These are phyloP conservation scores for Neurospora discreta DNA, from an alignment of 495 filamentous ascomycete species.

Conservation along the genomic window DNA sequence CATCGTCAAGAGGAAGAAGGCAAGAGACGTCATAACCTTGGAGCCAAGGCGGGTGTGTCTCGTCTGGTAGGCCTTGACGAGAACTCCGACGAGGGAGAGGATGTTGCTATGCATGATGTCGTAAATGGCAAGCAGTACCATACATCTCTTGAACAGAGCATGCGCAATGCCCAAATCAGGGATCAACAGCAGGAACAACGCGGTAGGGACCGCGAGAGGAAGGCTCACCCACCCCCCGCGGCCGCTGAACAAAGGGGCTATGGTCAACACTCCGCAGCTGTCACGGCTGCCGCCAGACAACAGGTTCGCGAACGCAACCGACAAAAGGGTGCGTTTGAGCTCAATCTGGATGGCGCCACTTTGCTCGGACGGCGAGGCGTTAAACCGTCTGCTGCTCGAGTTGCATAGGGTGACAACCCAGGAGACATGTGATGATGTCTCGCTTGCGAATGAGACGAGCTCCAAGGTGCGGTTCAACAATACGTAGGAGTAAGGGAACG, in stretches of 20 bases:
- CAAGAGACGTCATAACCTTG: slow-evolving; percentile 77
- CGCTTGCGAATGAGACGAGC: neutral
- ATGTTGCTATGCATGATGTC: slow-evolving; percentile 33
- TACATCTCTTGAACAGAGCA: slow-evolving; percentile 57
- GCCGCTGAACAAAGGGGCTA: slow-evolving; percentile 55
- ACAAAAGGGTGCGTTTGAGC: slow-evolving; percentile 68
- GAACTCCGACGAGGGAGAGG: slow-evolving; percentile 51
- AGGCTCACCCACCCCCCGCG: slow-evolving; percentile 21
- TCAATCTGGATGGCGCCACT: slow-evolving; percentile 82
- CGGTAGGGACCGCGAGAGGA: slow-evolving; percentile 32
- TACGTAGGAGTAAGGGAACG: neutral
- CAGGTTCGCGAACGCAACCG: slow-evolving; percentile 50
- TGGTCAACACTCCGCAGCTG: slow-evolving; percentile 66
- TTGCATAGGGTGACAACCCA: slow-evolving; percentile 17
- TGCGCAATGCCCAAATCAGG: slow-evolving; percentile 69
- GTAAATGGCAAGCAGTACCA: slow-evolving; percentile 52
- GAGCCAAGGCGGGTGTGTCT: slow-evolving; percentile 38
- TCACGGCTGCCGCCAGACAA: slow-evolving; percentile 69
- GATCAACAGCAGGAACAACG: slow-evolving; percentile 37
- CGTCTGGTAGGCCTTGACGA: slow-evolving; percentile 59
- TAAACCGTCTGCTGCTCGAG: slow-evolving; percentile 28
- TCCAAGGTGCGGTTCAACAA: neutral
- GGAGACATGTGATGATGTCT: neutral
- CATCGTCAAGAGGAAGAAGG: slow-evolving; percentile 93
- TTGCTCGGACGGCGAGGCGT: slow-evolving; percentile 68